These are phyloP conservation scores for Phialophora macrospora DNA, from an alignment of 2,329 filamentous ascomycete genomes.

Conservation along the genomic window DNA sequence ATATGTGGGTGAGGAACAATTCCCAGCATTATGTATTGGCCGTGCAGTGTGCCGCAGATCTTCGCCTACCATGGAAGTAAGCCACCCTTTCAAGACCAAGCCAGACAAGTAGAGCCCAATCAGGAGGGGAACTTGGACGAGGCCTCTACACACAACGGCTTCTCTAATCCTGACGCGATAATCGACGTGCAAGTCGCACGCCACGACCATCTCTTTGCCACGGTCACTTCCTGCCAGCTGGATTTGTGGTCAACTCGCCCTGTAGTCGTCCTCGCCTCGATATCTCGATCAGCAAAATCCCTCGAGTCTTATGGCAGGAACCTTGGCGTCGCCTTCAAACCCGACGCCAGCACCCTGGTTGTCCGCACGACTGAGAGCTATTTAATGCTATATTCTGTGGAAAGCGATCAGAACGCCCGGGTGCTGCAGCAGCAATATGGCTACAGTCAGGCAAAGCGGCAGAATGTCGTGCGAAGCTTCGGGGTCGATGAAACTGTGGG, in stretches of 20 bases:
- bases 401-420: slow-evolving; percentile 77
- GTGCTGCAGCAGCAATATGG: slow-evolving; percentile 84
- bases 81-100: slow-evolving; percentile 41
- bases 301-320: slow-evolving; percentile 84
- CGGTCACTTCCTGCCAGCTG: slow-evolving; percentile 81
- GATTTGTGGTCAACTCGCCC: slow-evolving; percentile 99
- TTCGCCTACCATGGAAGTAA: slow-evolving; percentile 55
- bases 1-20: slow-evolving; percentile 33
- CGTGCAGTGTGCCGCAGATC: slow-evolving; percentile 56
- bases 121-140: slow-evolving; percentile 27
- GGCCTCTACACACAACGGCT: slow-evolving; percentile 8
- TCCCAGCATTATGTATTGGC: slow-evolving; percentile 53
- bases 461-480: slow-evolving; percentile 56
- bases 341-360: slow-evolving; percentile 89
- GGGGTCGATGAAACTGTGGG: slow-evolving; percentile 82
- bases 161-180: slow-evolving; percentile 51
- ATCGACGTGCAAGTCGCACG: slow-evolving; percentile 77
- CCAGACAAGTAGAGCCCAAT: slow-evolving; percentile 41
- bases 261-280: slow-evolving; percentile 81
- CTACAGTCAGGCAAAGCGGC: slow-evolving; percentile 53
- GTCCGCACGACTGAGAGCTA: slow-evolving; percentile 85
- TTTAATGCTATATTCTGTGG: slow-evolving; percentile 91
- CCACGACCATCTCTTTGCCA: slow-evolving; percentile 81
- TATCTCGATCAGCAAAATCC: slow-evolving; percentile 80
- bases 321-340: slow-evolving; percentile 80